A percentile compares a stretch with the other conserved stretches of the same genome.
These are phyloP conservation scores for Eutrema yunnanense DNA, from an alignment of 345 rosid species.

Conservation along the genomic window DNA sequence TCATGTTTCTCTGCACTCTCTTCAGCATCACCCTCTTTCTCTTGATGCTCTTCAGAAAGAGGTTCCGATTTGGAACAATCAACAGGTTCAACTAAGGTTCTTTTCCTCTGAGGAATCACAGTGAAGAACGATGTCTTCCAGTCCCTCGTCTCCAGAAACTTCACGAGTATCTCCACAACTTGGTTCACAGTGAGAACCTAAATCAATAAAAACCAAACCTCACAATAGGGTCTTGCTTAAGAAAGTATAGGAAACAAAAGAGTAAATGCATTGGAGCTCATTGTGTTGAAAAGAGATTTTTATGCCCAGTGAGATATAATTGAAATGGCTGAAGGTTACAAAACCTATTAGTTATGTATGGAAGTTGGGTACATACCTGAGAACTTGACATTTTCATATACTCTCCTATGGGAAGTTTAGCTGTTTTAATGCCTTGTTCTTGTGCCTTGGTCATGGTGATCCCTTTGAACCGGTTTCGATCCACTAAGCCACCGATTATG, in stretches of 20 bases:
- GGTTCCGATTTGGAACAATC: slow-evolving; percentile 25
- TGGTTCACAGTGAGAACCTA: slow-evolving; percentile 97
- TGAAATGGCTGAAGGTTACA: neutral
- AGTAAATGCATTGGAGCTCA: neutral
- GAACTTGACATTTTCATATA: slow-evolving; percentile 94
- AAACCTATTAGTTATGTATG: neutral
- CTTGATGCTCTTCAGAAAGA: slow-evolving; percentile 33
- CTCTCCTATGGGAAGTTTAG: slow-evolving; percentile 78
- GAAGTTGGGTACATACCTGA: slow-evolving; percentile 49
- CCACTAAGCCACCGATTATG: slow-evolving; percentile 85
- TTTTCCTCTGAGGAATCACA: slow-evolving; percentile 89
- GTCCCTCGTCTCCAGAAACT: slow-evolving; percentile 73
- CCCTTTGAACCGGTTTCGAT: slow-evolving; percentile 92
- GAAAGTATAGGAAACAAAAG: neutral
- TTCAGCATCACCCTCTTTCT: slow-evolving; percentile 23
- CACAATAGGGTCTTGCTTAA: neutral
- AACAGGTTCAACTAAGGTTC: slow-evolving; percentile 38
- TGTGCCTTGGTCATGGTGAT: slow-evolving; percentile 82
- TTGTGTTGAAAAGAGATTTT: neutral
- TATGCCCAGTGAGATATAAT: neutral
- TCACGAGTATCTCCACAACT: slow-evolving; percentile 83
- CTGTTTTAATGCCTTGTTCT: slow-evolving; percentile 86
- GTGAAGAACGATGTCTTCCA: slow-evolving; percentile 87
- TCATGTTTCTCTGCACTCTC: slow-evolving; percentile 31
- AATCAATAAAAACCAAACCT: neutral